These are phyloP conservation scores for Euryodendron excelsum DNA, from an alignment of 148 eudicot genomes.

Conservation along the genomic window DNA sequence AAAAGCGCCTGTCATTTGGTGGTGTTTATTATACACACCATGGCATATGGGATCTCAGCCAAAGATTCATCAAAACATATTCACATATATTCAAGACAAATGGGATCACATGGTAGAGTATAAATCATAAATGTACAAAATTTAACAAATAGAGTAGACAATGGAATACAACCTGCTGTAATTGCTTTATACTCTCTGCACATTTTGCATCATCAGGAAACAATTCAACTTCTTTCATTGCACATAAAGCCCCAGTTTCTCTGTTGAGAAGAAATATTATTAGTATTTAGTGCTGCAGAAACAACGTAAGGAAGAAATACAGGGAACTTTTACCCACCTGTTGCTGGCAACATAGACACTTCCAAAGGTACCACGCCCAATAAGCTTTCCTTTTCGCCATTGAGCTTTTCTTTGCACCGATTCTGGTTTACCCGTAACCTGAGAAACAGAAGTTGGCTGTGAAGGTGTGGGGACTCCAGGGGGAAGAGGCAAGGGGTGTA, in stretches of 20 bases:
- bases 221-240: slow-evolving; percentile 96
- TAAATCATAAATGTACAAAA: not conserved
- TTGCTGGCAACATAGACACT: slow-evolving; percentile 86
- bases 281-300: not conserved
- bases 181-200: slow-evolving; percentile 72
- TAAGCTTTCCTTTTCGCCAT: slow-evolving; percentile 91
- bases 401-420: slow-evolving; percentile 40
- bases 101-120: not conserved
- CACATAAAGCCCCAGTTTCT: slow-evolving; percentile 98
- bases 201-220: slow-evolving; percentile 70
- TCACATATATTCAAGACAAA: not conserved
- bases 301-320: not conserved
- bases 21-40: not conserved
- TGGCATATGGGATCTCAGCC: too few relatives aligned
- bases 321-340: slow-evolving; percentile 35
- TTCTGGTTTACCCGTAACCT: slow-evolving; percentile 30
- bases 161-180: slow-evolving; percentile 65
- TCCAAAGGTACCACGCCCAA: slow-evolving; percentile 96
- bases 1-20: not conserved
- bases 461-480: slow-evolving; percentile 48
- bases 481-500: slow-evolving; percentile 86
- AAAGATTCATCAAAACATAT: not conserved
- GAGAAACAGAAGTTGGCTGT: slow-evolving; percentile 38
- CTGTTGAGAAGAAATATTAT: slow-evolving; percentile 31
- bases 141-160: not conserved